Conservation (phyloP, 1,284 basidiomycete species). For the Sporisorium graminicola region DNA sequence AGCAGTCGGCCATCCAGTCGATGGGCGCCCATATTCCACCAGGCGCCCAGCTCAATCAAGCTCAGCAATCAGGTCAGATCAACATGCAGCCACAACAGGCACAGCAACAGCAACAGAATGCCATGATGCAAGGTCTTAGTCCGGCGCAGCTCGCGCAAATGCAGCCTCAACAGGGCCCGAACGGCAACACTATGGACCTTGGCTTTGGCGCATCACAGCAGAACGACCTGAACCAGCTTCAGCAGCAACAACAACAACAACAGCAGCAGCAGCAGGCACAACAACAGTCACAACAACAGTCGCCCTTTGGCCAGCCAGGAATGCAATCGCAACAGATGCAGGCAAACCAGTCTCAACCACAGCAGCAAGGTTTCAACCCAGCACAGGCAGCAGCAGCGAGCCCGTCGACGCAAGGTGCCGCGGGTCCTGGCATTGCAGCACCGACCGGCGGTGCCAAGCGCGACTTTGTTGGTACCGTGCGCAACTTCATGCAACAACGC, state of each 20-base stretch:
- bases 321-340: slow-evolving; percentile 40
- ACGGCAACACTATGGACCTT: slow-evolving; percentile 29
- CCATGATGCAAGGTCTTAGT: slow-evolving; percentile 34
- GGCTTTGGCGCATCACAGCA: slow-evolving; percentile 25
- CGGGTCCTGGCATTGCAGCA: slow-evolving; percentile 9
- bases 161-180: slow-evolving; percentile 27
- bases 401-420: slow-evolving; percentile 19
- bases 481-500: slow-evolving; percentile 58
- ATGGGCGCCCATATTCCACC: slow-evolving; percentile 49
- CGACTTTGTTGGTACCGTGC: slow-evolving; percentile 62
- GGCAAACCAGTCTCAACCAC: slow-evolving; percentile 25
- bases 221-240: slow-evolving; percentile 21
- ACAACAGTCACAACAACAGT: slow-evolving; percentile 25
- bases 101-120: slow-evolving; percentile 26
- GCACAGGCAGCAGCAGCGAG: slow-evolving; percentile 25
- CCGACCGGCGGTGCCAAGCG: slow-evolving; percentile 29
- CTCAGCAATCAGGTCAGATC: slow-evolving; percentile 33
- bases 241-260: slow-evolving; percentile 28
- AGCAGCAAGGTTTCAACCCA: slow-evolving; percentile 34
- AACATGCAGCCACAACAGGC: slow-evolving; percentile 24
- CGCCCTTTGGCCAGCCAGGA: slow-evolving; percentile 16
- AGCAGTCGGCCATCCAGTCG: slow-evolving; percentile 41
- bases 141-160: slow-evolving; percentile 27
- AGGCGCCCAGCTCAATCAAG: slow-evolving; percentile 38
- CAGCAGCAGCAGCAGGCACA: too few relatives aligned